These are phyloP conservation scores for Podila verticillata DNA, from an alignment of 192 early-diverging fungal species.

Conservation along the genomic window DNA sequence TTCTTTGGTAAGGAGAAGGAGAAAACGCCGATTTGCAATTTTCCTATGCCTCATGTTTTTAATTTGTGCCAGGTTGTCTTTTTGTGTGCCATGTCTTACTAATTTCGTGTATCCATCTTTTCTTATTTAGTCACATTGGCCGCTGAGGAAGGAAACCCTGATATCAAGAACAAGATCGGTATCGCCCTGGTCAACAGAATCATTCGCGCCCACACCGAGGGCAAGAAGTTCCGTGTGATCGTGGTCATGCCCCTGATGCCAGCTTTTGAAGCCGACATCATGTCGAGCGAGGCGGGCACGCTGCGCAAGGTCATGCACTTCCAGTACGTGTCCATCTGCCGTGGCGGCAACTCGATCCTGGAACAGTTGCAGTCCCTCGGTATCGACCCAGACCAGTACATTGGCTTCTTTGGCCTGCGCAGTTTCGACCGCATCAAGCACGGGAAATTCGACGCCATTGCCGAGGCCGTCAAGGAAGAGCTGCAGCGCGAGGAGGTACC, in stretches of 20 bases:
- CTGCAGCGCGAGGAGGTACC: background rate
- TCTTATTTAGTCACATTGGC: slow-evolving; percentile 34
- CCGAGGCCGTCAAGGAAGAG: slow-evolving; percentile 23
- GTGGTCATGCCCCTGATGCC: slow-evolving; percentile 87
- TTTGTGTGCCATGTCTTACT: no score
- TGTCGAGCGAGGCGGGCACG: slow-evolving; percentile 74
- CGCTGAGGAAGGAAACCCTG: slow-evolving; percentile 43
- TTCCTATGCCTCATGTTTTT: no score
- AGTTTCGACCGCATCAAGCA: slow-evolving; percentile 74
- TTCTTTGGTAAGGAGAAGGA: slow-evolving; percentile 78
- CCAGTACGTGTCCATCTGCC: slow-evolving; percentile 81
- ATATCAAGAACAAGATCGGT: slow-evolving; percentile 72
- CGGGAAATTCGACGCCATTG: slow-evolving; percentile 16
- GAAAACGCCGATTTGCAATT: no score
- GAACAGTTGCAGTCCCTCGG: slow-evolving; percentile 64
- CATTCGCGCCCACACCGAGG: slow-evolving; percentile 70
- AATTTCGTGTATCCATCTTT: no score
- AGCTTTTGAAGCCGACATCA: slow-evolving; percentile 85
- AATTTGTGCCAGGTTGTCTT: no score
- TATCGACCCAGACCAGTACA: slow-evolving; percentile 72
- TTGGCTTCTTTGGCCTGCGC: slow-evolving; percentile 79
- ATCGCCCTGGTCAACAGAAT: slow-evolving; percentile 75
- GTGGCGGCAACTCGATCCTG: slow-evolving; percentile 76
- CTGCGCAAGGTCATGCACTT: slow-evolving; percentile 81
- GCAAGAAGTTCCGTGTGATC: slow-evolving; percentile 79